Evolutionary conservation across 495 filamentous ascomycete genomes (phyloP), one percentile per base, ranked within the genome.

Genomic region (Immersiella caudata): DNA sequence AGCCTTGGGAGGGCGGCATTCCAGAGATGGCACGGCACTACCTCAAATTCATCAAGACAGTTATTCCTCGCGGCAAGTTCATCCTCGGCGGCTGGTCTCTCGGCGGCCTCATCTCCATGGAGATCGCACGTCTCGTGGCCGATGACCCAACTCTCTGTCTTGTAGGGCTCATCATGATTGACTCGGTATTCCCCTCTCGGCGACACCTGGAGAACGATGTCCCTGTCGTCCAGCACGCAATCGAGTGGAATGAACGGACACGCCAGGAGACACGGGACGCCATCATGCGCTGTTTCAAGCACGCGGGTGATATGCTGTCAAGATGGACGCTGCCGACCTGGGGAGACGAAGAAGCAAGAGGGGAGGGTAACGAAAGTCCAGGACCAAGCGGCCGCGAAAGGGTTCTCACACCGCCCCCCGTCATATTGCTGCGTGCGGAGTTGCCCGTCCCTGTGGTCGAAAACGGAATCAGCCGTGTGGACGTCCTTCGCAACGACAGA

Each of bases 141-240:
- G 52, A 73, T 4, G 69, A 72, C 56, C n/a, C 55, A 25, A 52
- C 33, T 0, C 54, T 81, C 16, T 68, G 63, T 0, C 63, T 84
- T 1, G 0, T 79, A 0, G 82, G 82, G 5, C 78, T 84, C 29
- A 54, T 84, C 59, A 78, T 82, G 71, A 71, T 84, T n/a, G 82
- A 84, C 61, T 77, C 71, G 35, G 65, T 82, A 14, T 81, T 73
- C 56, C 77, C 81, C 9, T n/a, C 11, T 2, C 40, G 22, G 5
- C 49, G 71, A 50, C 29, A 11, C 9, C 24, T 33, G 0, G 54
- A 40, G 20, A 5, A 58, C 66, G 7, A 49, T 20, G 0, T n/a
- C 16, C 58, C 68, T 14, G 67, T 77, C 14, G 66, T 73, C 4
- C 50, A 70, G 57, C 73, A 76, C 18, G 68, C 62, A 0, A 51